Evolutionary conservation across 2,329 filamentous ascomycete species (phyloP).

Genomic region (Sporothrix pallida): DNA sequence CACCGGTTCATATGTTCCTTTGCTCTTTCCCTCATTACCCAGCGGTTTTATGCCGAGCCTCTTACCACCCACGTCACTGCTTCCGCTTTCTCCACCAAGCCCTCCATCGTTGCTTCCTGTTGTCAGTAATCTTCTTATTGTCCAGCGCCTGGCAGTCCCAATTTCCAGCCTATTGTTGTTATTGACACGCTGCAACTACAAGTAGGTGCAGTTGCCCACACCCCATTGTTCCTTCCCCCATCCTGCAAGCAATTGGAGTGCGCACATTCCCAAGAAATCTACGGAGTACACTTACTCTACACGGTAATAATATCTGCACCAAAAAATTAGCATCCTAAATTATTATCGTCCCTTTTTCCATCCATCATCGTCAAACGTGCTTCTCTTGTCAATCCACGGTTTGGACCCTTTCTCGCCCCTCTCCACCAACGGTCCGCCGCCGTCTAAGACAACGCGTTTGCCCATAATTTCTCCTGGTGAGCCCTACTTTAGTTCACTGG

Average conservation of each 20-base stretch:
- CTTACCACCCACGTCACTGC: not conserved
- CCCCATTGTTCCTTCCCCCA: conserved; percentile 7
- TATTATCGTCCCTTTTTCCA: too few species aligned
- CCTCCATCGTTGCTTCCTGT: not conserved
- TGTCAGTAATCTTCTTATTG: not conserved
- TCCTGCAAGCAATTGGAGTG: not conserved
- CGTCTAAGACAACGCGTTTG: not conserved
- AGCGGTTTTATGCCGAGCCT: not conserved
- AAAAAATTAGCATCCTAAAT: too few species aligned
- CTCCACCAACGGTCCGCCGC: not conserved
- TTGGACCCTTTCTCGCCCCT: not conserved
- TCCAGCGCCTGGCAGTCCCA: conserved; percentile 1
- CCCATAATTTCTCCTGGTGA: too few species aligned
- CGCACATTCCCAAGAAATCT: not conserved
- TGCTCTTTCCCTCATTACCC: too few species aligned
- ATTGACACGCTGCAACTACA: not conserved
- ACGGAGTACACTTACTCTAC: not conserved
- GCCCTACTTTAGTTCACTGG: not conserved
- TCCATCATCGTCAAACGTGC: not conserved
- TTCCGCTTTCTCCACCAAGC: not conserved
- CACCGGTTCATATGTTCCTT: too few species aligned
- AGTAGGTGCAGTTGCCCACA: conserved; percentile 1
- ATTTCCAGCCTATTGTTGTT: not conserved
- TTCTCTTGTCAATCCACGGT: not conserved
- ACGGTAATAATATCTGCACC: not conserved